Evolutionary conservation across 805 yeast species (phyloP), one percentile per base, ranked within the genome.

Genomic region (Yamadazyma laniorum): DNA sequence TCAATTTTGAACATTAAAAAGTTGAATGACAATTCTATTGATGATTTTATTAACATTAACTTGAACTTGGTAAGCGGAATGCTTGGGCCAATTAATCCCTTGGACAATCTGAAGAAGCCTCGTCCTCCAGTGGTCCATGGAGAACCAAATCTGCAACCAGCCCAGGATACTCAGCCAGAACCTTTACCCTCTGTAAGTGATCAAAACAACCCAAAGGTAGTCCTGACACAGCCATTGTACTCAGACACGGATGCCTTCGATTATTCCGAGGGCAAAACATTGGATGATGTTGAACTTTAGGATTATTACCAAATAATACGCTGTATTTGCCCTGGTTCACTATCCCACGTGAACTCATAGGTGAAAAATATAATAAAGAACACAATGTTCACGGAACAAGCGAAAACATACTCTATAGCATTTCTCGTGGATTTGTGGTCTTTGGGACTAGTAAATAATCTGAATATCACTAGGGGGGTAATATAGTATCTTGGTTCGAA

Each of bases 401-500:
- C 68, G 90, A 91, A 88, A 0, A 66, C 37, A 29, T 77, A 71
- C 54, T 91, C 97, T 3, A 67, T 43, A 2, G 55, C 36, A 5
- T 33, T 28, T 37, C 47, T 42, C 6, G 3, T 16, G 35, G 73
- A 60, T 46, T 84, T 66, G 18, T 50, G 29, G 22, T 42, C 22
- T 32, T 43, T 34, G 41, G 58, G 40, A 29, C 45, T 17, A 34
- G 49, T 35, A 40, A 78, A 72, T 2, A 86, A 37, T 49, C 97
- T 74, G 79, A 90, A 88, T 27, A 89, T 59, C 9, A 85, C 56
- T 54, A 77, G 80, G 3, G 98, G 97, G 4, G 88, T 51, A 34
- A 91, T 85, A 58, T 83, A 93, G 58, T 93, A 93, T 41, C 99
- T 75, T 34, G 97, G 96, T 60, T 93, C 99, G 53, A 93, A 81